Percentiles rank a stretch among this genome's conserved stretches.
phyloP scores from a whole-genome alignment of 805 yeast genomes.

The Candida jianshihensis region DNA sequence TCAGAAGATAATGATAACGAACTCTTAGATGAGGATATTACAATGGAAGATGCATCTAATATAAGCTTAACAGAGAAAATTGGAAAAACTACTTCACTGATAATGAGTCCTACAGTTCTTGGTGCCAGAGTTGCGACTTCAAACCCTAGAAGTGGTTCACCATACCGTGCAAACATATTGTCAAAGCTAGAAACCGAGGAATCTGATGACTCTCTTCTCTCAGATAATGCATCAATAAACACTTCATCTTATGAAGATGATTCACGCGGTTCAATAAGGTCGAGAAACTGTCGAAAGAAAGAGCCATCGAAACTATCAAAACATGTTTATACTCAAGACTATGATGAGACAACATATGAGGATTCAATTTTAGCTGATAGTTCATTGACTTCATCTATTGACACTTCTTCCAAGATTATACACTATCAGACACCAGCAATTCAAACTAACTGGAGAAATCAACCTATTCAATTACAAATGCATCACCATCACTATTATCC shows the following conservation, averaged over 20 bases:
- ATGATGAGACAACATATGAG: conserved; percentile 5
- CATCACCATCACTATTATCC: conserved; percentile 44
- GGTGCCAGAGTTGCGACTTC: conserved; percentile 22
- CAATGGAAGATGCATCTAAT: conserved; percentile 10
- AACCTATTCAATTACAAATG: conserved; percentile 25
- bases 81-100: conserved; percentile 3
- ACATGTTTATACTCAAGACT: conserved; percentile 8
- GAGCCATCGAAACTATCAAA: too few relatives aligned
- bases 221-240: too few relatives aligned
- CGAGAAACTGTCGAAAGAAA: too few relatives aligned
- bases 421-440: conserved; percentile 8
- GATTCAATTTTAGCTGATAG: conserved; percentile 2
- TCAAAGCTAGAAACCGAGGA: conserved; percentile 7
- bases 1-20: conserved; percentile 21
- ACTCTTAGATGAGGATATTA: conserved; percentile 5
- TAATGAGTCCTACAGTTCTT: conserved; percentile 19
- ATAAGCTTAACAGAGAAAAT: conserved; percentile 1
- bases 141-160: conserved; percentile 6
- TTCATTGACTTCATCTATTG: conserved; percentile 1
- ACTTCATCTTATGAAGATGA: background rate
- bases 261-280: too few relatives aligned
- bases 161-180: conserved; percentile 3
- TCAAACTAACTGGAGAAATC: conserved; percentile 7
- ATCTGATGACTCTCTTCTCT: conserved; percentile 1
- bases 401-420: conserved; percentile 2